Conservation (phyloP, 768 basidiomycete genomes). For the Suillus bovinus region DNA sequence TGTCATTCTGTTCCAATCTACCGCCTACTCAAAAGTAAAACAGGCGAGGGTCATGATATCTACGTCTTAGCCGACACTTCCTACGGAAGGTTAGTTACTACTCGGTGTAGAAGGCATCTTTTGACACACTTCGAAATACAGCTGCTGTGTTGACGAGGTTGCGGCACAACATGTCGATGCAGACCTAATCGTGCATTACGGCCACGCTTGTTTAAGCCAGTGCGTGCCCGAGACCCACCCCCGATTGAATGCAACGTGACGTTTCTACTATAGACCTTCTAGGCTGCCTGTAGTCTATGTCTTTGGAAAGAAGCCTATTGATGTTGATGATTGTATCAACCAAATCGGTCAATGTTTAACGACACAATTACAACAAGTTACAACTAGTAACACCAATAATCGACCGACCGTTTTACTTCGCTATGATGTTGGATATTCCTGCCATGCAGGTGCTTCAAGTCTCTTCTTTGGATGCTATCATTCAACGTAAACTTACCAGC, state of each 20-base stretch:
- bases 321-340: constrained; percentile 51
- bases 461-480: background rate
- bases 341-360: constrained; percentile 40
- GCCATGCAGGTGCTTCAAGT: constrained; percentile 52
- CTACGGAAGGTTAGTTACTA: constrained; percentile 80
- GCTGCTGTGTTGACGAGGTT: constrained; percentile 97
- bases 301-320: constrained; percentile 74
- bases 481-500: background rate
- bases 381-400: background rate
- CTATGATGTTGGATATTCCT: constrained; percentile 78
- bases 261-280: constrained; percentile 61
- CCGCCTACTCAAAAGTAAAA: constrained; percentile 54
- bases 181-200: constrained; percentile 91
- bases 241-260: background rate
- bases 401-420: constrained; percentile 51
- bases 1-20: constrained; percentile 86
- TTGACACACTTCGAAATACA: constrained; percentile 11
- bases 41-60: constrained; percentile 53
- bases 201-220: constrained; percentile 95
- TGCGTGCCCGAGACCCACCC: constrained; percentile 39
- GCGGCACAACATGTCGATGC: constrained; percentile 93
- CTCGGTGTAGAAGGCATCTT: background rate
- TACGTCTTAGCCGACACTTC: constrained; percentile 98
- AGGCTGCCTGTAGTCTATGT: constrained; percentile 89
- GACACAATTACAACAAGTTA: constrained; percentile 4